Conservation (phyloP, 2,329 filamentous ascomycete genomes). For the Pyricularia pennisetigena region DNA sequence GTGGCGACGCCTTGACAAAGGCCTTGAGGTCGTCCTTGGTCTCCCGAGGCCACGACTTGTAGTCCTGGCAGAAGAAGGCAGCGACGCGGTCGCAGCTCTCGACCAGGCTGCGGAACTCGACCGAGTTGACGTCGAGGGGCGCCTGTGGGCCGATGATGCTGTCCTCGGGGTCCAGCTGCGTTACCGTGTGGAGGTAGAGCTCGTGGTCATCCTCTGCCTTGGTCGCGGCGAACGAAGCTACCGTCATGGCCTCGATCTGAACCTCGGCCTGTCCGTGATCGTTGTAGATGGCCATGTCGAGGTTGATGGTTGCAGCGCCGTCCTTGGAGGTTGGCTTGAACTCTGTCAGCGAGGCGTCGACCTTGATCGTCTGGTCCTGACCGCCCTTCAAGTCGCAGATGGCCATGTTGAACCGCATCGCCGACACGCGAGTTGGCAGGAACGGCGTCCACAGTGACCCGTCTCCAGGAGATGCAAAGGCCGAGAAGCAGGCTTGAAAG, state of each 20-base stretch:
- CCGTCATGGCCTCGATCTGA: slow-evolving; percentile 21
- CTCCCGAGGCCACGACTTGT: slow-evolving; percentile 13
- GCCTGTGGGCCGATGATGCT: slow-evolving; percentile 18
- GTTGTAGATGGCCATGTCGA: slow-evolving; percentile 26
- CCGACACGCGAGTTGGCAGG: slow-evolving; percentile 23
- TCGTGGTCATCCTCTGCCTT: slow-evolving; percentile 21
- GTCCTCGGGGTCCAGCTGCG: slow-evolving; percentile 30
- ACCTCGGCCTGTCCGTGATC: slow-evolving; percentile 19
- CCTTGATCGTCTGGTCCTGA: slow-evolving; percentile 9
- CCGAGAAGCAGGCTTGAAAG: slow-evolving; percentile 30
- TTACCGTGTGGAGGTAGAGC: slow-evolving; percentile 22
- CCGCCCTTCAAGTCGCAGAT: slow-evolving; percentile 10
- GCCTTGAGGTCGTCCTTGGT: slow-evolving; percentile 17
- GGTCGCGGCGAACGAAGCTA: slow-evolving; percentile 20
- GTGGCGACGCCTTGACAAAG: slow-evolving; percentile 22
- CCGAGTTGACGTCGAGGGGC: background rate
- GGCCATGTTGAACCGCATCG: slow-evolving; percentile 26
- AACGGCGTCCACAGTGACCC: slow-evolving; percentile 31
- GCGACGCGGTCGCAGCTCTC: slow-evolving; percentile 27
- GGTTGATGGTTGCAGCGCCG: slow-evolving; percentile 19
- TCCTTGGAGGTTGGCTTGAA: slow-evolving; percentile 13
- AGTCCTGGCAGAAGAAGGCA: slow-evolving; percentile 11
- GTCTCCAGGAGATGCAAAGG: slow-evolving; percentile 29
- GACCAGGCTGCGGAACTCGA: slow-evolving; percentile 13
- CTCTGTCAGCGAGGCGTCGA: slow-evolving; percentile 22